phyloP scores from a whole-genome alignment of 1,139 yeast species.

The Scheffersomyces segobiensis region DNA sequence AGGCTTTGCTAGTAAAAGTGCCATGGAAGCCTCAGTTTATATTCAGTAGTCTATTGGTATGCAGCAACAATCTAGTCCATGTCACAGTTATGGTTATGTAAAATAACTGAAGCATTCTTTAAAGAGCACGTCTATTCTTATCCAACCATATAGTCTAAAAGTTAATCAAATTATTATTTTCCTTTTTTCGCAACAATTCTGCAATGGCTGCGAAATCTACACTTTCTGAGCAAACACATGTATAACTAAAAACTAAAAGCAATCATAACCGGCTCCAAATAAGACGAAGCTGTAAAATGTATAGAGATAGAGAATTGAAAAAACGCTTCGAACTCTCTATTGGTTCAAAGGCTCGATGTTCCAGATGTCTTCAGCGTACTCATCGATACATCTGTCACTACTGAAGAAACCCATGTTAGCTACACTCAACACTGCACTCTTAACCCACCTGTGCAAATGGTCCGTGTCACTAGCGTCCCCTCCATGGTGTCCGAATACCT shows the following conservation, averaged over 20 bases:
- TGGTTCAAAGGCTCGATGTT: conserved; percentile 70
- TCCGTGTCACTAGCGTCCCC: conserved; percentile 48
- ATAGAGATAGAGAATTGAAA: not conserved
- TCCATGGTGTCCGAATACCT: conserved; percentile 57
- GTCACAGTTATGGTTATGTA: too few relatives aligned
- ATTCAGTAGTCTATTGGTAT: too few relatives aligned
- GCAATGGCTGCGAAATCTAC: not conserved
- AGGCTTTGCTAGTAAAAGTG: too few relatives aligned
- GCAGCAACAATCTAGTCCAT: too few relatives aligned
- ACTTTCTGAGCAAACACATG: not conserved
- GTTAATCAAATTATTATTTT: not conserved
- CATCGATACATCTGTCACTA: conserved; percentile 88
- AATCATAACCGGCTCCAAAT: not conserved
- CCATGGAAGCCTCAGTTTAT: too few relatives aligned
- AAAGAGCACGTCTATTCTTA: too few relatives aligned
- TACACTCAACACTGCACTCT: conserved; percentile 73
- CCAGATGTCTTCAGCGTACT: conserved; percentile 93
- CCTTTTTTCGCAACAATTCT: not conserved
- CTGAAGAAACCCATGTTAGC: conserved; percentile 95
- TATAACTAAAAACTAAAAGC: not conserved
- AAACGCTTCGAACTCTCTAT: conserved; percentile 8
- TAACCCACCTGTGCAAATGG: conserved; percentile 68
- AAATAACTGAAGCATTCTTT: not conserved
- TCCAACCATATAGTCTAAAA: not conserved
- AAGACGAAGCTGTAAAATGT: not conserved